phyloP scores from a whole-genome alignment of 306 rosid genomes.

The Mimosa bimucronata region DNA sequence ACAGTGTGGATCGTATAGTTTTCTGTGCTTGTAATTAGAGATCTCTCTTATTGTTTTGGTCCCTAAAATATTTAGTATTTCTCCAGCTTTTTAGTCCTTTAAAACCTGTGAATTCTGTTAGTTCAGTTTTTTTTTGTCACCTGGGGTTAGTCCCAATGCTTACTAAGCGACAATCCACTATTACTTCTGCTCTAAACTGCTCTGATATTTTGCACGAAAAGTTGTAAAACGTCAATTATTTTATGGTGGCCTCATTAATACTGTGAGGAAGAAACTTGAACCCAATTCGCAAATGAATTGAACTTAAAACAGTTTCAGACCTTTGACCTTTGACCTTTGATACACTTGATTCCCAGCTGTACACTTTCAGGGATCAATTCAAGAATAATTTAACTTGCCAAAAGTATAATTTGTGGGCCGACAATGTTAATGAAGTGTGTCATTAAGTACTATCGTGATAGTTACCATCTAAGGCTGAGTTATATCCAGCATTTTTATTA shows the following conservation, averaged over 20 bases:
- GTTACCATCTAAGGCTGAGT: background rate
- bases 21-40: background rate
- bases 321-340: too few species aligned
- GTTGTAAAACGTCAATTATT: conserved; percentile 14
- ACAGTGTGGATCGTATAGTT: background rate
- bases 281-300: conserved; percentile 9
- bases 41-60: background rate
- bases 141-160: background rate
- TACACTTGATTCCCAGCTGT: background rate
- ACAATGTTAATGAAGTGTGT: conserved; percentile 8
- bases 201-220: background rate
- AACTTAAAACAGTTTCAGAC: conserved; percentile 1
- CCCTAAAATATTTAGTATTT: background rate
- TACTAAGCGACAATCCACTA: background rate
- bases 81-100: background rate
- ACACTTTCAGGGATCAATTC: conserved; percentile 11
- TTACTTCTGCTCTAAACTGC: background rate
- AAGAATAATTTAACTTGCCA: background rate
- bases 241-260: background rate
- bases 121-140: conserved; percentile 1
- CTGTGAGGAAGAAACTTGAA: background rate
- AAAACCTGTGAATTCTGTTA: background rate
- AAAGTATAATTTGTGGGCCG: conserved; percentile 18
- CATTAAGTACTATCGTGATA: background rate
- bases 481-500: conserved; percentile 6